These are phyloP conservation scores for Podila epicladia DNA, from an alignment of 192 early-diverging fungal species.

Conservation along the genomic window DNA sequence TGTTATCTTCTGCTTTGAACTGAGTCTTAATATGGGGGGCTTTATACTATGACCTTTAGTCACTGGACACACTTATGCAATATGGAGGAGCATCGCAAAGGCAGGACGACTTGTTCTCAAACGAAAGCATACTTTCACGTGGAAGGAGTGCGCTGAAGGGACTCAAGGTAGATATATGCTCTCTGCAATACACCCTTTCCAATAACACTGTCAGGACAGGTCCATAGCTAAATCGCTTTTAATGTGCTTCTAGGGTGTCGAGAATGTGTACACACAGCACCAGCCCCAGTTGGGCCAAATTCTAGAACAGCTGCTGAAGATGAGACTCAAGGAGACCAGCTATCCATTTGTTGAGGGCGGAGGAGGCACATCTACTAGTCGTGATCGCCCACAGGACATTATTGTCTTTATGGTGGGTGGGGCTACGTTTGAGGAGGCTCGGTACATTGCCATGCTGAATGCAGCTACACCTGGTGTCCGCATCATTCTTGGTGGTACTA, in stretches of 20 bases:
- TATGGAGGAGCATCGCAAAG: conserved; percentile 84
- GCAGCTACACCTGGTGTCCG: conserved; percentile 77
- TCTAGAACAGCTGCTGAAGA: conserved; percentile 83
- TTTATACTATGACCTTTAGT: conserved; percentile 22
- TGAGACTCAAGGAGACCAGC: conserved; percentile 75
- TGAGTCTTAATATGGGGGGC: too few species aligned
- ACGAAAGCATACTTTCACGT: conserved; percentile 85
- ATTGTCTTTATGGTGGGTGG: conserved; percentile 98
- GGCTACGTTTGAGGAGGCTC: conserved; percentile 92
- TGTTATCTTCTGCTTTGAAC: too few species aligned
- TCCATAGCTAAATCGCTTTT: background rate
- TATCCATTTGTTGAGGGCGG: conserved; percentile 83
- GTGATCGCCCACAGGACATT: conserved; percentile 87
- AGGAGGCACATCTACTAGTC: conserved; percentile 50
- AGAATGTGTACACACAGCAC: conserved; percentile 99
- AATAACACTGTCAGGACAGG: too few species aligned
- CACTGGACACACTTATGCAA: conserved; percentile 75
- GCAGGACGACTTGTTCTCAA: conserved; percentile 90
- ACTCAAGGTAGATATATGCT: conserved; percentile 69
- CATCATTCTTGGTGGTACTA: conserved; percentile 92
- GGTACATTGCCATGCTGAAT: conserved; percentile 88
- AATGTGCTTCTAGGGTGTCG: conserved; percentile 73
- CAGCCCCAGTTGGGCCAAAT: conserved; percentile 84
- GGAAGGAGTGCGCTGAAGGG: conserved; percentile 94
- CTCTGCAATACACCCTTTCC: background rate